Conservation (phyloP, 345 rosid species). For the Acer saccharum region DNA sequence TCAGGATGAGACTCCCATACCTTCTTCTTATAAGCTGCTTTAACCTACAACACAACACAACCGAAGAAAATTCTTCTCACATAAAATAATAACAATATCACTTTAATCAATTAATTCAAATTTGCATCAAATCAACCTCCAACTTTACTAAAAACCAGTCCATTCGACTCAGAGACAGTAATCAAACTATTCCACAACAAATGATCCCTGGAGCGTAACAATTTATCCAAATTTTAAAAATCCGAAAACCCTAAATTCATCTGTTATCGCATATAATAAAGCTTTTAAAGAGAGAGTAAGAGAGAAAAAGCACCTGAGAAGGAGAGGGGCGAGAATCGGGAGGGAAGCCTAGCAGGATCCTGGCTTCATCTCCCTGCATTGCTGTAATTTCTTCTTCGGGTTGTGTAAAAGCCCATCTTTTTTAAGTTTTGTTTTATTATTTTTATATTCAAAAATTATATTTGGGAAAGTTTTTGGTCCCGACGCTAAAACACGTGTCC, state of each 20-base stretch:
- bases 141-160: not conserved
- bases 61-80: not conserved
- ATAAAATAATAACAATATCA: not conserved
- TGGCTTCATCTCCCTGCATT: constrained; percentile 86
- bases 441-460: not conserved
- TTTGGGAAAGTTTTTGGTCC: constrained; percentile 5
- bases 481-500: constrained; percentile 15
- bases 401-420: not conserved
- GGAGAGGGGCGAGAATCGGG: constrained; percentile 59
- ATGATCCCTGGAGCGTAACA: not conserved
- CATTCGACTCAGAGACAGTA: constrained; percentile 3
- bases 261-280: not conserved
- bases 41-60: constrained; percentile 44
- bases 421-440: not conserved
- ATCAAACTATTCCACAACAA: not conserved
- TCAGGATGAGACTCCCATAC: constrained; percentile 95
- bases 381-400: constrained; percentile 15
- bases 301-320: constrained; percentile 51
- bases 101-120: not conserved
- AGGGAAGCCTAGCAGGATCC: constrained; percentile 70
- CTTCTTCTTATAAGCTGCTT: constrained; percentile 80
- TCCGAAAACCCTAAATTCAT: constrained; percentile 17
- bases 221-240: not conserved
- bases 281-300: not conserved
- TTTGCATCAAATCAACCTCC: not conserved